Percentiles rank a stretch among this genome's conserved stretches.
These are phyloP conservation scores for Ogataea kodamae DNA, from an alignment of 805 yeast genomes.

Conservation along the genomic window DNA sequence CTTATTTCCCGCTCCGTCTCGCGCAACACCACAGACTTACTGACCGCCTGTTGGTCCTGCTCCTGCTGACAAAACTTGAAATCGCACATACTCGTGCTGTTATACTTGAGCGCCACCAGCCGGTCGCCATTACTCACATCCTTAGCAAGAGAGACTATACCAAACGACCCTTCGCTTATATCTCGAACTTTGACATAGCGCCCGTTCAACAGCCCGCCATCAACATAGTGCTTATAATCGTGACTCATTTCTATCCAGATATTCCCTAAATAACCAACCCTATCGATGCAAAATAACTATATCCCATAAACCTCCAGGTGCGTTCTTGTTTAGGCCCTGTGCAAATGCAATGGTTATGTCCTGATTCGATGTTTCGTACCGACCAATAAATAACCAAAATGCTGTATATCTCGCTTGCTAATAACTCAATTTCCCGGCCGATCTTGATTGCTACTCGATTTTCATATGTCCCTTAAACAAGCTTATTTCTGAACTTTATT, in stretches of 20 bases:
- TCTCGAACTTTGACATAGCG: slow-evolving; percentile 68
- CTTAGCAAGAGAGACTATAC: slow-evolving; percentile 82
- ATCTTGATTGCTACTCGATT: too few relatives aligned
- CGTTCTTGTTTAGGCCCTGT: too few relatives aligned
- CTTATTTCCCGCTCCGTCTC: slow-evolving; percentile 70
- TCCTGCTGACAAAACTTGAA: slow-evolving; percentile 24
- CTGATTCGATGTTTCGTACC: too few relatives aligned
- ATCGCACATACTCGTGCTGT: slow-evolving; percentile 54
- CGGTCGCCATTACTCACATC: slow-evolving; percentile 48
- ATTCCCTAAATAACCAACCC: slow-evolving; percentile 2
- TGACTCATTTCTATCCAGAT: slow-evolving; percentile 30
- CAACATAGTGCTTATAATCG: slow-evolving; percentile 29
- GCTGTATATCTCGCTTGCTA: too few relatives aligned
- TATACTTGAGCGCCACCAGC: slow-evolving; percentile 82
- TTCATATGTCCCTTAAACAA: too few relatives aligned
- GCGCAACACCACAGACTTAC: slow-evolving; percentile 36
- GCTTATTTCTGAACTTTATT: too few relatives aligned
- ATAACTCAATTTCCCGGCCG: too few relatives aligned
- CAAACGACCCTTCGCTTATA: slow-evolving; percentile 91
- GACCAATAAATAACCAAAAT: too few relatives aligned
- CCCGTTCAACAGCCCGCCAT: slow-evolving; percentile 48
- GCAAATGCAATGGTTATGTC: slow-evolving; percentile 1
- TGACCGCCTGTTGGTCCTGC: slow-evolving; percentile 19
- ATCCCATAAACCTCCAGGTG: slow-evolving; percentile 1
- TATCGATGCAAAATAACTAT: slow-evolving; percentile 6